These are phyloP conservation scores for Microdochium bolleyi DNA, from an alignment of 2,329 filamentous ascomycete genomes.

Conservation along the genomic window DNA sequence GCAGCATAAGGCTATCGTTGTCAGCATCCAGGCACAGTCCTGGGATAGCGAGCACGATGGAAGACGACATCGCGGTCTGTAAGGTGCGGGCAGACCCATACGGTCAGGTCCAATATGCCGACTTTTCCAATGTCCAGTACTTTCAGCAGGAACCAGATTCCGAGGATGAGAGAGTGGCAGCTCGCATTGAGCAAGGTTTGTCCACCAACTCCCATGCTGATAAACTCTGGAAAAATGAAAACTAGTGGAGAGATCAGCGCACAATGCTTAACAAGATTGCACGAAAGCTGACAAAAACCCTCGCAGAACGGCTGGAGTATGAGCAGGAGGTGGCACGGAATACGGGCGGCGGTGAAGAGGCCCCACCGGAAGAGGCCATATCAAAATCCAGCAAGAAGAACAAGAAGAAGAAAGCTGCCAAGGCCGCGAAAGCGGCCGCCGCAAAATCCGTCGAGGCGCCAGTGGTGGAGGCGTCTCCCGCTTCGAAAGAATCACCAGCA, in stretches of 20 bases:
- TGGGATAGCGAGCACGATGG: slow-evolving; percentile 1
- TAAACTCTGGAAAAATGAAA: too few species aligned
- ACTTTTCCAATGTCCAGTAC: slow-evolving; percentile 7
- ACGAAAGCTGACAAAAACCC: background rate
- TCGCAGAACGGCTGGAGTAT: background rate
- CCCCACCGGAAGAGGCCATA: background rate
- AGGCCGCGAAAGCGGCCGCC: background rate
- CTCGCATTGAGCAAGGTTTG: slow-evolving; percentile 4
- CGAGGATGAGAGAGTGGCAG: slow-evolving; percentile 1
- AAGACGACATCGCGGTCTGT: slow-evolving; percentile 6
- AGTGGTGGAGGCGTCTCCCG: background rate
- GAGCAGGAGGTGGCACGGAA: background rate
- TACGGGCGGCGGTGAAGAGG: background rate
- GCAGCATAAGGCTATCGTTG: too few species aligned
- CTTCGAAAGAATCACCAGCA: background rate
- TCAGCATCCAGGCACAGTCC: background rate
- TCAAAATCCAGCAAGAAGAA: slow-evolving; percentile 1
- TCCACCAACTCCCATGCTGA: too few species aligned
- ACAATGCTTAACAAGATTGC: background rate
- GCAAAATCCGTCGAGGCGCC: background rate
- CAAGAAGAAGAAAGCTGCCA: slow-evolving; percentile 1
- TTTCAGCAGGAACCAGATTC: slow-evolving; percentile 1
- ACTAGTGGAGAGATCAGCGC: background rate
- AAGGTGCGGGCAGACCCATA: slow-evolving; percentile 3
- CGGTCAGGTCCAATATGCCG: slow-evolving; percentile 8